Conservation (phyloP, 2,329 filamentous ascomycete genomes). For the Fusarium sp. region DNA sequence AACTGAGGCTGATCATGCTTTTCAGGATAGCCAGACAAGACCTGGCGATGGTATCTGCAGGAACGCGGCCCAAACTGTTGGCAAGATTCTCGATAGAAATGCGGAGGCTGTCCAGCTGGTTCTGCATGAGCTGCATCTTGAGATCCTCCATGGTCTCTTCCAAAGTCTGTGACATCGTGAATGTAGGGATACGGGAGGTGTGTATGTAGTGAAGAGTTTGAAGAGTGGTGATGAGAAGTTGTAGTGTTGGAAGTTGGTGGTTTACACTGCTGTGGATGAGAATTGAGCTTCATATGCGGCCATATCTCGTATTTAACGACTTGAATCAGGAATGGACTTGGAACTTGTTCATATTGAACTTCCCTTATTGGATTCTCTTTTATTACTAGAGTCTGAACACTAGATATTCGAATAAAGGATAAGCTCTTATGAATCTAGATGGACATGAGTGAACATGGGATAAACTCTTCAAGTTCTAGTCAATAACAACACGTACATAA, state of each 20-base stretch:
- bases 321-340: too few relatives aligned
- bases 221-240: background rate
- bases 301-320: background rate
- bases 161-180: background rate
- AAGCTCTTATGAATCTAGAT: background rate
- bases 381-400: background rate
- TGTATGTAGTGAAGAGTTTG: background rate
- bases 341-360: background rate
- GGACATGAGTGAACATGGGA: background rate
- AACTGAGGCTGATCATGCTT: background rate
- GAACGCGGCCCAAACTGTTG: background rate
- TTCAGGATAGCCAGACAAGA: background rate
- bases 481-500: background rate
- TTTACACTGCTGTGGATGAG: background rate
- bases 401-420: background rate
- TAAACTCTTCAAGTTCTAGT: accelerated
- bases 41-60: background rate
- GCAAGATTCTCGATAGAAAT: background rate
- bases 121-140: background rate
- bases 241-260: background rate
- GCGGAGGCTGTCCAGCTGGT: background rate
- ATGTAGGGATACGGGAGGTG: background rate
- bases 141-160: background rate
- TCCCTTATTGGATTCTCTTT: too few relatives aligned
- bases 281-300: background rate